Conservation (phyloP, 1,139 yeast genomes). For the Hyphopichia pseudoburtonii region DNA sequence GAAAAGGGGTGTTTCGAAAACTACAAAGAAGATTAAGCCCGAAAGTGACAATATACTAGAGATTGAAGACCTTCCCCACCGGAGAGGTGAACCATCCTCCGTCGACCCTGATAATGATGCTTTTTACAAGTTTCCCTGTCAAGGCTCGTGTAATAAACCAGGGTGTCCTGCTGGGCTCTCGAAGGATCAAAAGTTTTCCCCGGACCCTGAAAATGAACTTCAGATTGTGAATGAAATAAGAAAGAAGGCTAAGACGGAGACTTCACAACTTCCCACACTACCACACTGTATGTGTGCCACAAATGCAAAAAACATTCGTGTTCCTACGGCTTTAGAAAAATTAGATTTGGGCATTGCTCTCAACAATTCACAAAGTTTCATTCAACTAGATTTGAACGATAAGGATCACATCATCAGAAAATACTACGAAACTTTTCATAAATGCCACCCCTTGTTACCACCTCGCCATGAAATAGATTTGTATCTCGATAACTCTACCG, state of each 20-base stretch:
- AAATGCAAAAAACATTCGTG: too few species aligned
- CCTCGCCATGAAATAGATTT: slow-evolving; percentile 27
- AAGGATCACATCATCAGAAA: slow-evolving; percentile 24
- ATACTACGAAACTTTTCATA: slow-evolving; percentile 39
- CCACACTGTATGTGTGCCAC: slow-evolving; percentile 1
- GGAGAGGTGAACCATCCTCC: slow-evolving; percentile 5
- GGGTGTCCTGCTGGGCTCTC: slow-evolving; percentile 1
- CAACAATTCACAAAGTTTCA: not conserved
- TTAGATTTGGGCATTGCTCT: not conserved
- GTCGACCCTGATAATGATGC: not conserved
- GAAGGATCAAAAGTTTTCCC: not conserved
- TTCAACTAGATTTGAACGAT: slow-evolving; percentile 6
- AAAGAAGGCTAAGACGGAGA: not conserved
- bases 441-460: slow-evolving; percentile 47
- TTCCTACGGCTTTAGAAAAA: not conserved
- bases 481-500: slow-evolving; percentile 27
- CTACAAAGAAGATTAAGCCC: slow-evolving; percentile 1
- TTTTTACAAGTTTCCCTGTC: not conserved
- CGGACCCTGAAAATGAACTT: slow-evolving; percentile 1
- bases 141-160: slow-evolving; percentile 1
- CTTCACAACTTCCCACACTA: not conserved
- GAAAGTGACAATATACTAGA: slow-evolving; percentile 7
- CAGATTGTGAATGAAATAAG: slow-evolving; percentile 1
- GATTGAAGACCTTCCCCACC: slow-evolving; percentile 11
- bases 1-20: slow-evolving; percentile 39